Base-by-base conservation (phyloP, 441 rosid genomes). In the Kokia cookei region DNA sequence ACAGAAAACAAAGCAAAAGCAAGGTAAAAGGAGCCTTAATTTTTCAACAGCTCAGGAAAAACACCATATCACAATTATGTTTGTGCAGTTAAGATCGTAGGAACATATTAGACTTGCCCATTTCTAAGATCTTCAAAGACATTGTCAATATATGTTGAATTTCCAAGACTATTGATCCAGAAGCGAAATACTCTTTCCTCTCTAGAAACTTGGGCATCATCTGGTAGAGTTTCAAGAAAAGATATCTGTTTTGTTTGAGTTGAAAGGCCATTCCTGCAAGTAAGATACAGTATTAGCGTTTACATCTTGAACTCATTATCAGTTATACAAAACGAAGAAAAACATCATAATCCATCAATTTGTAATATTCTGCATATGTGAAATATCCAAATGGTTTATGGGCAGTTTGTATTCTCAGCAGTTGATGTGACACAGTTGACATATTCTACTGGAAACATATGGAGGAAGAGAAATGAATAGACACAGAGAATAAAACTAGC, bases 81-180 rank as follows among this genome's bases (percentile, higher is more conserved):
- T 43, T 43, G 47, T 43, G 47, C 47, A 43, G 13, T 43, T 43
- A 43, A 10, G 47, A 43, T 43, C 47, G 10, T 43, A 43, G 13
- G 47, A 43, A 43, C 47, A 43, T 59, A 13, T 24, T 71, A 29
- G 37, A 75, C 86, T 78, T 65, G 87, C 96, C 96, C 96, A 81
- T 89, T 89, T 81, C 92, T 85, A 58, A 89, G 84, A 84, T 91
- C 96, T 79, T 91, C 96, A 78, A 91, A 91, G 53, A 89, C 89
- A 64, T 91, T 88, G 76, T 87, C 79, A 47, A 91, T 85, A 24
- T 83, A 86, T 4, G 85, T 32, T 5, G 84, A 84, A 77, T 81
- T 85, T 77, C 89, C 96, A 76, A 91, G 88, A 82, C 93, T 91
- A 73, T 91, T 91, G 71, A 91, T 87, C 93, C 96, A 91, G 65